Base-by-base conservation (phyloP, 148 eudicot species). In the Vaccinium vitisidaea region DNA sequence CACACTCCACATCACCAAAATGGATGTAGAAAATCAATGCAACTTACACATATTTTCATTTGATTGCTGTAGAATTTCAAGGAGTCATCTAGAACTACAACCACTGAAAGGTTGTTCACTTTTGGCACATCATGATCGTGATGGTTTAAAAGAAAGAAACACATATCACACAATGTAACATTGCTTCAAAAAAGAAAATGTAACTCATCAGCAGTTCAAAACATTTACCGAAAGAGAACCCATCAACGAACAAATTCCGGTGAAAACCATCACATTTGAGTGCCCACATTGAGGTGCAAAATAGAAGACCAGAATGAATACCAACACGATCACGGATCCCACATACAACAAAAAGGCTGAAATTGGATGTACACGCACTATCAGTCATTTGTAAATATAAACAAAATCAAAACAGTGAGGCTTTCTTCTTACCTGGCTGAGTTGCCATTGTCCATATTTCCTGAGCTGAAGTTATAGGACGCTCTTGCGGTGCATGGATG, bases 401-500 rank as follows among this genome's bases (percentile, higher is more conserved):
- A 63, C 49, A 8, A 54, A n/a, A 80, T 14, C 1, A 50, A 73
- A 25, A 65, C 1, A 10, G 4, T 0, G 46, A 43, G 53, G 12
- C 30, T 30, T 15, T 39, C 43, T 36, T 59, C 82, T 80, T 11
- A 93, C 97, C 87, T 82, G 89, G 83, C 74, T 92, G 90, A 75
- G 92, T 89, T 46, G 94, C 94, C 92, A 92, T 84, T 82, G 12
- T 82, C 95, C 95, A 92, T 80, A 94, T 87, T 87, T 94, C 93
- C 53, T 84, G 87, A 46, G 90, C 94, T 63, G 93, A 92, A 70
- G 92, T 75, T 77, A 91, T 86, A 67, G 92, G 77, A 58, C 61
- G 90, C 86, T 93, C 94, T 84, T 90, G 92, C 8, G 97, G 97
- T 77, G 97, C 97, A 90, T 92, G 97, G 71, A 93, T 74, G 50